phyloP scores from a whole-genome alignment of 805 yeast genomes.

The Sungouiella blattae region DNA sequence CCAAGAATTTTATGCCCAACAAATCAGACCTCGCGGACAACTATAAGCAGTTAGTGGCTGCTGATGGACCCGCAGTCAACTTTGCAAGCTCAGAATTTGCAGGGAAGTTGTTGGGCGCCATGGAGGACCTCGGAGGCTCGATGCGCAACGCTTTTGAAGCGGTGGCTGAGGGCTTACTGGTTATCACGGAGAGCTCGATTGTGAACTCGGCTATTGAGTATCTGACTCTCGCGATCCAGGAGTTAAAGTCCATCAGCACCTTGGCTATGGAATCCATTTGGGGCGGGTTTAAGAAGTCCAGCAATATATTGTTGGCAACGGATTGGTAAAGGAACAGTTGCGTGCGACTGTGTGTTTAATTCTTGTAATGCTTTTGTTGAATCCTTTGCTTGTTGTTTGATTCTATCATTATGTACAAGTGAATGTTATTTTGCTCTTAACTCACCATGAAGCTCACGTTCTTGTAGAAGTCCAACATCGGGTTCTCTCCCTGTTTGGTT shows the following conservation, averaged over 20 bases:
- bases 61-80: background rate
- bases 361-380: too few species aligned
- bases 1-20: background rate
- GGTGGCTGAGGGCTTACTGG: background rate
- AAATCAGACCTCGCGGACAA: too few species aligned
- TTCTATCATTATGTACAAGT: too few species aligned
- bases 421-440: too few species aligned
- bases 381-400: too few species aligned
- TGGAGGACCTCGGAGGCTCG: background rate
- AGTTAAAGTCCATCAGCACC: background rate
- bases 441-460: slow-evolving; percentile 69
- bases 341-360: too few species aligned
- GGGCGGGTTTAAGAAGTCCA: background rate
- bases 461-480: slow-evolving; percentile 72
- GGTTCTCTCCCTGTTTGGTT: slow-evolving; percentile 77
- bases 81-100: background rate
- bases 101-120: too few species aligned
- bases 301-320: background rate
- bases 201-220: background rate
- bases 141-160: background rate
- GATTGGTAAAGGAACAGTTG: slow-evolving; percentile 1
- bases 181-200: background rate
- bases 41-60: slow-evolving; percentile 2
- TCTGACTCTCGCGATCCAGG: background rate
- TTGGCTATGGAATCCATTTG: background rate